A percentile compares a stretch with the other conserved stretches of the same genome.
Conservation (phyloP, 768 basidiomycete genomes). For the Tephrocybe sp. region DNA sequence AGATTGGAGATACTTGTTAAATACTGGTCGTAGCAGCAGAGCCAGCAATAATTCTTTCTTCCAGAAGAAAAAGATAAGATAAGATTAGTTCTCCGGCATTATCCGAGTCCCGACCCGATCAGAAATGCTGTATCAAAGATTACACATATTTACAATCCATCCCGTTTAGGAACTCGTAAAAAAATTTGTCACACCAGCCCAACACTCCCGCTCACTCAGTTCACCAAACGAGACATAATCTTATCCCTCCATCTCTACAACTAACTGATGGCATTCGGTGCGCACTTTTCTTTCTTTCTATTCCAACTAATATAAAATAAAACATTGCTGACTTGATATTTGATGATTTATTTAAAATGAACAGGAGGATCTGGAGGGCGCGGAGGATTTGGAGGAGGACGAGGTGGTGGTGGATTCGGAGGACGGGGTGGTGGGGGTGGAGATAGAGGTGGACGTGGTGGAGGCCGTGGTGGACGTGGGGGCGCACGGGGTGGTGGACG, state of each 20-base stretch:
- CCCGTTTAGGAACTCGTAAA: slow-evolving; percentile 16
- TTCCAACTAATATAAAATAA: background rate
- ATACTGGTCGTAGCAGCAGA: no score
- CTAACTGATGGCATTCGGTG: slow-evolving; percentile 25
- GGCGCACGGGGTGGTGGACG: slow-evolving; percentile 38
- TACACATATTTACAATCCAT: slow-evolving; percentile 11
- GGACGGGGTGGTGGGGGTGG: slow-evolving; percentile 23
- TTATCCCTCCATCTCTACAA: background rate
- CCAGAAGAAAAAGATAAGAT: background rate
- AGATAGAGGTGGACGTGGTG: slow-evolving; percentile 33
- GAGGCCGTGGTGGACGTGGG: slow-evolving; percentile 39
- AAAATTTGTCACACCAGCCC: slow-evolving; percentile 18
- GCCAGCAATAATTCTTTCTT: background rate
- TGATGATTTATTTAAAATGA: background rate
- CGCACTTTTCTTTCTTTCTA: background rate
- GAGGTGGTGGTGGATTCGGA: slow-evolving; percentile 39
- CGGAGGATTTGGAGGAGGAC: slow-evolving; percentile 63
- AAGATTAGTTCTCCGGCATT: no score
- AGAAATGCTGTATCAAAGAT: background rate
- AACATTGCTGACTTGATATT: no score
- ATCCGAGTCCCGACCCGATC: slow-evolving; percentile 3
- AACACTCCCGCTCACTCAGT: slow-evolving; percentile 6
- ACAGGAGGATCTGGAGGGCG: slow-evolving; percentile 67
- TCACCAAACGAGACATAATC: background rate
- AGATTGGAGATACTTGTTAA: no score